Evolutionary conservation across 2,329 filamentous ascomycete species (phyloP).

Genomic region (Eurotiales sp.): DNA sequence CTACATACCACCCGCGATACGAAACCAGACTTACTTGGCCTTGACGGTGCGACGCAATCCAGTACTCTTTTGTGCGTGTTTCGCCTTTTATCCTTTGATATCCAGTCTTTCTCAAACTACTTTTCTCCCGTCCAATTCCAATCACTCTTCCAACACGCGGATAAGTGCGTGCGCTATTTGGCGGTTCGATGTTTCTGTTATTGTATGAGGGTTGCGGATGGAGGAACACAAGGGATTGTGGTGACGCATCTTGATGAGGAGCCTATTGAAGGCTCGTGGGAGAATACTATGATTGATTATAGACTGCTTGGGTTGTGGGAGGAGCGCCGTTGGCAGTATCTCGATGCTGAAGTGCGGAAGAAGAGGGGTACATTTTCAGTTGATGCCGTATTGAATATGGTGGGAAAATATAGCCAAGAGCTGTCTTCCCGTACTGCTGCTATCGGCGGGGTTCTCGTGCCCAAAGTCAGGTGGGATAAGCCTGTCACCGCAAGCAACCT

Average conservation of each 20-base stretch:
- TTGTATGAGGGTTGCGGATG: slow-evolving; percentile 74
- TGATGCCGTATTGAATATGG: slow-evolving; percentile 21
- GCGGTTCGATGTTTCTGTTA: slow-evolving; percentile 77
- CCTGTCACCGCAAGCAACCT: slow-evolving; percentile 50
- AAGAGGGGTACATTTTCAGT: slow-evolving; percentile 18
- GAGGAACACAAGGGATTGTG: slow-evolving; percentile 69
- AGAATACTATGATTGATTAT: slow-evolving; percentile 73
- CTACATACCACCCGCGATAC: slow-evolving; percentile 30
- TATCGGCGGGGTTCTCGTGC: slow-evolving; percentile 65
- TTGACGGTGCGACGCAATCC: slow-evolving; percentile 39
- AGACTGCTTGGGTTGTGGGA: slow-evolving; percentile 66
- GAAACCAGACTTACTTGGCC: slow-evolving; percentile 26
- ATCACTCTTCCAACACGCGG: slow-evolving; percentile 58
- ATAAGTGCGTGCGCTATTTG: slow-evolving; percentile 68
- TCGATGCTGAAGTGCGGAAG: slow-evolving; percentile 21
- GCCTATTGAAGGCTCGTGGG: slow-evolving; percentile 66
- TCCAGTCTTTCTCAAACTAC: slow-evolving; percentile 60
- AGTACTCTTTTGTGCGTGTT: slow-evolving; percentile 65
- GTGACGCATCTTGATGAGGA: slow-evolving; percentile 61
- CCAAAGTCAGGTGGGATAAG: slow-evolving; percentile 52
- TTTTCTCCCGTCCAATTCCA: slow-evolving; percentile 67
- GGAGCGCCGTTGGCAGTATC: slow-evolving; percentile 52
- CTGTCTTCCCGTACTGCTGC: slow-evolving; percentile 61
- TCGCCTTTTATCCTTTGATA: slow-evolving; percentile 74
- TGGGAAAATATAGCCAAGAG: slow-evolving; percentile 27